Evolutionary conservation across 345 rosid genomes (phyloP).

Genomic region (Pugionium dolabratum): DNA sequence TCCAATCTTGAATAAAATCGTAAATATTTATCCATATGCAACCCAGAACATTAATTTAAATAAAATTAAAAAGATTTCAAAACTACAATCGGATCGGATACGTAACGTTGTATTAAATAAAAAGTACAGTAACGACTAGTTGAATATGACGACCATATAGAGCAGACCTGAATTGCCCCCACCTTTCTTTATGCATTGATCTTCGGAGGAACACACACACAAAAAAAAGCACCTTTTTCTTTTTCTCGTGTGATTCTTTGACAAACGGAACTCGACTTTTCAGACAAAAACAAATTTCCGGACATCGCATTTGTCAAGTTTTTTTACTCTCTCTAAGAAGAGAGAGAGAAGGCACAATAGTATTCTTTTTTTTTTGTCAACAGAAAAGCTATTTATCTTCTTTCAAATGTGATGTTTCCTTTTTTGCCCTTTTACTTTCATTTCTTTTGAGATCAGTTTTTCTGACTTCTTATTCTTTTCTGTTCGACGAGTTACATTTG

Average conservation of each 20-base stretch:
- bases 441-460: constrained; percentile 60
- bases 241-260: constrained; percentile 37
- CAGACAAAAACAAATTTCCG: constrained; percentile 30
- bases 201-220: constrained; percentile 13
- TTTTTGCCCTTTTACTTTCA: constrained; percentile 43
- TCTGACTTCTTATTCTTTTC: constrained; percentile 32
- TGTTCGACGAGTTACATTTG: constrained; percentile 41
- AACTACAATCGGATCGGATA: neutral
- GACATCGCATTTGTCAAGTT: constrained; percentile 31
- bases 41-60: neutral
- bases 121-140: constrained; percentile 17
- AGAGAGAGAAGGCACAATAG: constrained; percentile 31
- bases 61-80: neutral
- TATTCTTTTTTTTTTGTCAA: too few species aligned
- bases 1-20: neutral
- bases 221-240: neutral
- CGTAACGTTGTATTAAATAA: neutral
- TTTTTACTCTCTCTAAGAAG: neutral
- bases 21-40: neutral
- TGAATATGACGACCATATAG: constrained; percentile 20
- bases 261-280: constrained; percentile 35
- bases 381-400: constrained; percentile 34
- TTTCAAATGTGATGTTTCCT: constrained; percentile 49
- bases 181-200: constrained; percentile 29
- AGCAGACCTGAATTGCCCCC: constrained; percentile 20